Evolutionary conservation across 1,284 basidiomycete genomes (phyloP), one percentile per base, ranked within the genome.

Genomic region (Erythrobasidium hasegawianum): DNA sequence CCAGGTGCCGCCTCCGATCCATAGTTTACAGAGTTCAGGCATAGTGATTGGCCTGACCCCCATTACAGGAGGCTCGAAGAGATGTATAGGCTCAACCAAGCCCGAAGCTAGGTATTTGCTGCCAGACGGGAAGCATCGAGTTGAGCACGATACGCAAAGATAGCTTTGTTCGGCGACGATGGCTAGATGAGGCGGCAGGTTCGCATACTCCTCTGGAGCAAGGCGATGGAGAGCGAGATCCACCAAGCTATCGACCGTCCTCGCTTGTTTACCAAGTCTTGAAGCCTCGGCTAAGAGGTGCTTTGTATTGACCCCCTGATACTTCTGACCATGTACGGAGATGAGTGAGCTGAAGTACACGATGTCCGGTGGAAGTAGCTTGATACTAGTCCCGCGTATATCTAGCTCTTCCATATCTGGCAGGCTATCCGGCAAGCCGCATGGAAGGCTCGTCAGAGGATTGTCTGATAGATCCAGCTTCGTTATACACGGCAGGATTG

Each of bases 61-160:
- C 18, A 4, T 39, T 5, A 20, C n/a, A 16, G n/a, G 20, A n/a
- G 7, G 20, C 24, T 49, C 20, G 20, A 11, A 16, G 27, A 43
- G 45, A 33, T 33, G 39, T 20, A 22, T 11, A 18, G 4, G 27
- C 50, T 60, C 27, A 26, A 24, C 58, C 47, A 60, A 2, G 27
- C 33, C n/a, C 39, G 39, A 20, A 45, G 43, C 9, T 27, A 29
- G 24, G 22, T 29, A 5, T 49, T 45, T 52, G 20, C 18, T 47
- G 43, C 27, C 24, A 27, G 2, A 22, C 5, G 27, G 11, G 26
- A 29, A 13, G 58, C 7, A 38, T 24, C 47, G 33, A 33, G 33
- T 33, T 10, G 27, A 33, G n/a, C 58, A 50, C 20, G 45, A 38
- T 33, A 60, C 38, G 38, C 58, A 60, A 16, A 24, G 10, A 24